Base-by-base conservation (phyloP, 2,329 filamentous ascomycete genomes). In the Ascochyta fabae region DNA sequence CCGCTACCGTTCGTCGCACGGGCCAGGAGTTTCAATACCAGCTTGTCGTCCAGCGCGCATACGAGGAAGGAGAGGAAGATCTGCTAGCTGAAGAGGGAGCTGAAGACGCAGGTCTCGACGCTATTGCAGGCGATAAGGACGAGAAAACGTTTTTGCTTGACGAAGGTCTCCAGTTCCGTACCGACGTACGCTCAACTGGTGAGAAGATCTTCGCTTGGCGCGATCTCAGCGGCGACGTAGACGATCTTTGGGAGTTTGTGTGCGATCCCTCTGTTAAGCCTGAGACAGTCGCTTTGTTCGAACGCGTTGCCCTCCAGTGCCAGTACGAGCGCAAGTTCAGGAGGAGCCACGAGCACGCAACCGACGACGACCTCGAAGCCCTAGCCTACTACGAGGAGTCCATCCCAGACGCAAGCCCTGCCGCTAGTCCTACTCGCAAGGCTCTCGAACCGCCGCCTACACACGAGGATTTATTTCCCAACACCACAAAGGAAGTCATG, bases 101-200 rank as follows among this genome's bases (percentile, higher is more conserved):
- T 48, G 91, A 94, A 60, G 90, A 96, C 79, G 88, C 84, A 43
- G 89, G 86, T 54, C 84, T 86, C 40, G 91, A 94, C 70, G 86
- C 85, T n/a, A 82, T 95, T 49, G 83, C 83, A 26, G 81, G 83
- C 23, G 93, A 97, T 70, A 91, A 92, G 67, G 96, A 99, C 88
- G 95, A 99, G 79, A 97, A 96, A 81, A 94, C 89, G 0, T 99
- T 98, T 73, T 78, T 98, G 43, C 87, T 99, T n/a, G 94, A 98
- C 84, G 89, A 97, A 75, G 86, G 87, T 49, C 83, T 99, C 34
- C 91, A 91, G 71, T 92, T 99, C 70, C 88, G 94, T 53, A 89
- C 91, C 39, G 91, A 96, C 73, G 85, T 89, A 60, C 85, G 93
- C 61, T 87, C 92, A 60, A 87, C 86, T 34, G 90, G 90, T 22